Evolutionary conservation across 352 stramenopile species (phyloP).

Genomic region (Phytophthora lateralis): DNA sequence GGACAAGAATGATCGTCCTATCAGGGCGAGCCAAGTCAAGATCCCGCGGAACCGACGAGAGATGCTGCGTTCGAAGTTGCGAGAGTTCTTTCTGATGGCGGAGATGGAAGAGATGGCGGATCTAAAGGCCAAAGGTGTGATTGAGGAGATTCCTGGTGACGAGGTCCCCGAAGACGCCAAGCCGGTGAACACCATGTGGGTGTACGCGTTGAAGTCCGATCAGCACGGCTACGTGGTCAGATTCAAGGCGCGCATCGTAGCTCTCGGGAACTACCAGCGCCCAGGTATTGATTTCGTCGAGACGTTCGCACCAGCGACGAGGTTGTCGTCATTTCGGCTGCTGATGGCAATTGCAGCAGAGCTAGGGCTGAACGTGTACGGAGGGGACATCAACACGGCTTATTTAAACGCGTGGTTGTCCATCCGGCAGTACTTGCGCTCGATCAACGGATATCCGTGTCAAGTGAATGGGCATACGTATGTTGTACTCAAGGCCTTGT

Average conservation of each 20-base stretch:
- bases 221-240: constrained; percentile 7
- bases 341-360: constrained; percentile 7
- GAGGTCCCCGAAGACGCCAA: neutral
- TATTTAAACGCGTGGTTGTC: constrained; percentile 12
- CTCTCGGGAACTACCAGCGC: constrained; percentile 9
- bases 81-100: constrained; percentile 9
- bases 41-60: constrained; percentile 5
- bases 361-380: constrained; percentile 1
- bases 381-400: constrained; percentile 15
- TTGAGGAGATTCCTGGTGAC: constrained; percentile 4
- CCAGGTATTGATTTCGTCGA: constrained; percentile 9
- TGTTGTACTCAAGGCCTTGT: constrained; percentile 4
- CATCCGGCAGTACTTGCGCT: constrained; percentile 1
- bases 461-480: constrained; percentile 4
- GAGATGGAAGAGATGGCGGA: constrained; percentile 14
- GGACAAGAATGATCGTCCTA: constrained; percentile 9
- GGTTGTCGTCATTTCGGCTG: constrained; percentile 11
- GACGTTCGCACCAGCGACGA: neutral
- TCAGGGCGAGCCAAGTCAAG: constrained; percentile 3
- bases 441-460: constrained; percentile 2
- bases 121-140: constrained; percentile 8
- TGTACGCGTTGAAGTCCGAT: constrained; percentile 13
- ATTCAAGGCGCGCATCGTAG: constrained; percentile 1
- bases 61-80: constrained; percentile 8
- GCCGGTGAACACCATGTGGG: constrained; percentile 16